These are phyloP conservation scores for Trichophyton schoenleinii DNA, from an alignment of 2,329 filamentous ascomycete species.

Conservation along the genomic window DNA sequence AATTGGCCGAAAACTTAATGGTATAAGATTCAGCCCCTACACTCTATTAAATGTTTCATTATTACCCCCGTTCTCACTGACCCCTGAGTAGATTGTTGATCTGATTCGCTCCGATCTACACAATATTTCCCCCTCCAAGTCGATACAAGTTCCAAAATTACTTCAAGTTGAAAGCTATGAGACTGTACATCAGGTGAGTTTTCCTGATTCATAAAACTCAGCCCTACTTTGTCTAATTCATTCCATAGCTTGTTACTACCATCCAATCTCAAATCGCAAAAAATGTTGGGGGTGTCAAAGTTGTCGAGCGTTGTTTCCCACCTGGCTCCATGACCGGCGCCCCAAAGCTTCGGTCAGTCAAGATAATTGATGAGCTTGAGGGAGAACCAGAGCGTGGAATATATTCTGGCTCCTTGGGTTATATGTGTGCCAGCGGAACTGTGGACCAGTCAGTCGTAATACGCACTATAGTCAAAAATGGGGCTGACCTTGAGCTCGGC, in stretches of 20 bases:
- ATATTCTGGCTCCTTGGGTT: constrained; percentile 82
- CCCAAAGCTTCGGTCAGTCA: constrained; percentile 83
- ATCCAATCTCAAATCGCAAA: constrained; percentile 12
- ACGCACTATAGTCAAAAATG: constrained; percentile 54
- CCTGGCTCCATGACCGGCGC: constrained; percentile 95
- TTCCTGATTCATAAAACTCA: constrained; percentile 41
- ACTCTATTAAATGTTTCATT: not conserved
- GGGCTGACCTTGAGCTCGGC: constrained; percentile 45
- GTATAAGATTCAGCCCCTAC: not conserved
- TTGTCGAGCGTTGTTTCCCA: constrained; percentile 41
- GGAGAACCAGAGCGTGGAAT: constrained; percentile 47
- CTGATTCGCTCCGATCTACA: constrained; percentile 89
- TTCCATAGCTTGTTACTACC: constrained; percentile 11
- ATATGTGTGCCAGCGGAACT: constrained; percentile 70
- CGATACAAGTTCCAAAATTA: constrained; percentile 62
- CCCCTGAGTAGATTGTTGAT: constrained; percentile 55
- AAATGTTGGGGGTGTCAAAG: constrained; percentile 11
- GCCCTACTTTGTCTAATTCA: not conserved
- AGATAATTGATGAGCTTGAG: constrained; percentile 64
- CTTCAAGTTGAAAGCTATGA: constrained; percentile 85
- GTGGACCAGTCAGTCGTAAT: constrained; percentile 92
- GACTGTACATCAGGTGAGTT: constrained; percentile 72
- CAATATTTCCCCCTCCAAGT: constrained; percentile 62
- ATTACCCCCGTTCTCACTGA: not conserved
- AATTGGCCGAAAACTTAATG: constrained; percentile 94